A percentile compares a stretch with the other conserved stretches of the same genome.
These are phyloP conservation scores for Cladosporium sphaerospermum DNA, from an alignment of 2,329 filamentous ascomycete species.

Conservation along the genomic window DNA sequence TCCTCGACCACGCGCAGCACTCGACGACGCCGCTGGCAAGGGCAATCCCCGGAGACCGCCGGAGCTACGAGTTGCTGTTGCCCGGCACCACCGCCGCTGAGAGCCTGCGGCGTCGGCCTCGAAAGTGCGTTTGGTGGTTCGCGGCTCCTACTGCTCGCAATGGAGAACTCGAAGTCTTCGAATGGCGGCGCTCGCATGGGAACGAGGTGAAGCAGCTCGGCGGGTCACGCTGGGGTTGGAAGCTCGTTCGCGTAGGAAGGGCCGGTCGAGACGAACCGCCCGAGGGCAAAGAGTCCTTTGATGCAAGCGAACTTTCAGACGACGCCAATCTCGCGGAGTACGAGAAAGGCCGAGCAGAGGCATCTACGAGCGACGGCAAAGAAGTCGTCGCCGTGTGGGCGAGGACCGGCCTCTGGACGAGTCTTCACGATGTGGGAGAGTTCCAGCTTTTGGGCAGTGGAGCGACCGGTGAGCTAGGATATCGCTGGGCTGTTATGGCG, in stretches of 20 bases:
- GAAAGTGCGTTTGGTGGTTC: neutral
- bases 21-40: neutral
- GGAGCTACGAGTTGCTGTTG: neutral
- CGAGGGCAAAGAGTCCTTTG: neutral
- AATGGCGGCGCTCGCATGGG: conserved; percentile 17
- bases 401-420: conserved; percentile 15
- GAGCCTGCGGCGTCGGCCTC: neutral
- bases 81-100: neutral
- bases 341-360: neutral
- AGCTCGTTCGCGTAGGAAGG: conserved; percentile 14
- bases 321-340: neutral
- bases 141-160: neutral
- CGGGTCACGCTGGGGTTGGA: conserved; percentile 15
- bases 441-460: conserved; percentile 16
- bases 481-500: conserved; percentile 15
- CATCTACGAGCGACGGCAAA: conserved; percentile 14
- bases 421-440: conserved; percentile 14
- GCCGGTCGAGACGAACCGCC: neutral
- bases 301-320: neutral
- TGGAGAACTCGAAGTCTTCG: conserved; percentile 12
- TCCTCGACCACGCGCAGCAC: neutral
- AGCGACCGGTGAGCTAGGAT: conserved; percentile 12
- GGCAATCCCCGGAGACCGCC: conserved; percentile 2
- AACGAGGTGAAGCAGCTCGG: conserved; percentile 16
- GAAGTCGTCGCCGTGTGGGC: conserved; percentile 19